phyloP scores from a whole-genome alignment of 768 basidiomycete species.

The Collybia mongolica region DNA sequence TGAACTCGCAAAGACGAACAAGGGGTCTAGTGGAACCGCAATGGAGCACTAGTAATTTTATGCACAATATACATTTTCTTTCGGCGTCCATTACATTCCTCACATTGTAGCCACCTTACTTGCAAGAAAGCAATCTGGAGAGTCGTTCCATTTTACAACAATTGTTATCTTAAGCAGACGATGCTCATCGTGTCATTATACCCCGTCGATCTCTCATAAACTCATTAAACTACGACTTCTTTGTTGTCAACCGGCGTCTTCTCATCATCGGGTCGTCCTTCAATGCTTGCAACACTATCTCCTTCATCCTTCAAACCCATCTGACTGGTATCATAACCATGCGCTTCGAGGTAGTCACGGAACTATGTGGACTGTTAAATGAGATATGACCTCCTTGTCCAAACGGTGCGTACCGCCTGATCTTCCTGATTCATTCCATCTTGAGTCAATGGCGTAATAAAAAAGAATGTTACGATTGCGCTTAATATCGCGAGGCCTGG shows the following conservation, averaged over 20 bases:
- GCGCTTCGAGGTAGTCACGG: constrained; percentile 73
- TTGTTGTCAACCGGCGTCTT: constrained; percentile 13
- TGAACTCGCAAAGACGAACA: constrained; percentile 61
- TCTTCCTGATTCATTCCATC: constrained; percentile 86
- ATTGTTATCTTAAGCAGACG: too few species aligned
- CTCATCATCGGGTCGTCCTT: not conserved
- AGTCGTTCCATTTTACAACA: too few species aligned
- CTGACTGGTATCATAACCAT: constrained; percentile 75
- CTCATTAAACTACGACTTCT: constrained; percentile 2
- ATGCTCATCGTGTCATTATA: too few species aligned
- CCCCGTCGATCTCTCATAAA: not conserved
- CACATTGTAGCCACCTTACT: too few species aligned
- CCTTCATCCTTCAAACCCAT: constrained; percentile 56
- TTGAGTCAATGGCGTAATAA: constrained; percentile 69
- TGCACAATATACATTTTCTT: not conserved
- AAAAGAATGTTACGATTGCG: constrained; percentile 68
- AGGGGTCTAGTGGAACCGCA: constrained; percentile 37
- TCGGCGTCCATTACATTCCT: too few species aligned
- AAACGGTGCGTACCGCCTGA: constrained; percentile 41
- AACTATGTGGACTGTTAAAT: constrained; percentile 43
- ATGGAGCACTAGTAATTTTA: constrained; percentile 50
- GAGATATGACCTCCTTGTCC: not conserved
- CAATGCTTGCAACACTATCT: constrained; percentile 15
- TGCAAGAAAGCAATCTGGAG: too few species aligned
- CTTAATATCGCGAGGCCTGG: constrained; percentile 73